Evolutionary conservation across 2,329 filamentous ascomycete species (phyloP), one percentile per base, ranked within the genome.

Genomic region (Neoarthrinium moseri): DNA sequence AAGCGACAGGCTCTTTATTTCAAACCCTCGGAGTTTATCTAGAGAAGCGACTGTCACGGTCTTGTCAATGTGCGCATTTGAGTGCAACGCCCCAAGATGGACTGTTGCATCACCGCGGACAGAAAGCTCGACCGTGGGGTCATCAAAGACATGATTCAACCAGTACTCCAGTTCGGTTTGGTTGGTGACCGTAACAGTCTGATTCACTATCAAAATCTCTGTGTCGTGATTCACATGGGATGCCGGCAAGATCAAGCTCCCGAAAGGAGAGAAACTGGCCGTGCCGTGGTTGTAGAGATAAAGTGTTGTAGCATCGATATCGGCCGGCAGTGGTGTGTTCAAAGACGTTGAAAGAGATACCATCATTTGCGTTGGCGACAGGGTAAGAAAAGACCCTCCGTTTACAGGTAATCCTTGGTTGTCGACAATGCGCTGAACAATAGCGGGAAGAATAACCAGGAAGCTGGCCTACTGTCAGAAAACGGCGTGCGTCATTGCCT

Each of bases 361-460:
- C n/a, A 61, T 61, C 15, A 72, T 51, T 7, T 58, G 45, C 1
- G 50, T 56, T 24, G 64, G 57, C 3, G 63, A 62, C 4, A 69
- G 12, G 1, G 61, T 63, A 20, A 59, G 51, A 23, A 73, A 52
- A 12, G 58, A 49, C 17, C 68, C 71, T 1, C 60, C 53, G 1
- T 55, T 43, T 5, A 77, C 55, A 1, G 69, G 64, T 7, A 77
- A 56, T 5, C 60, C 54, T 18, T 73, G 68, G 17, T 63, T 52
- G 21, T 69, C 63, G 45, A 77, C 64, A 17, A 76, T 69, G 20
- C 58, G 53, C 47, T 73, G 71, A 1, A 72, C 66, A 27, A 75
- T 67, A 12, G 65, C 66, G 1, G 73, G 73, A 26, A 76, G 63
- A 6, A 70, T 68, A n/a, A 73, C 62, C n/a, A 65, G 59, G 58